phyloP scores from a whole-genome alignment of 768 basidiomycete genomes.

The Termitomyces sp. region DNA sequence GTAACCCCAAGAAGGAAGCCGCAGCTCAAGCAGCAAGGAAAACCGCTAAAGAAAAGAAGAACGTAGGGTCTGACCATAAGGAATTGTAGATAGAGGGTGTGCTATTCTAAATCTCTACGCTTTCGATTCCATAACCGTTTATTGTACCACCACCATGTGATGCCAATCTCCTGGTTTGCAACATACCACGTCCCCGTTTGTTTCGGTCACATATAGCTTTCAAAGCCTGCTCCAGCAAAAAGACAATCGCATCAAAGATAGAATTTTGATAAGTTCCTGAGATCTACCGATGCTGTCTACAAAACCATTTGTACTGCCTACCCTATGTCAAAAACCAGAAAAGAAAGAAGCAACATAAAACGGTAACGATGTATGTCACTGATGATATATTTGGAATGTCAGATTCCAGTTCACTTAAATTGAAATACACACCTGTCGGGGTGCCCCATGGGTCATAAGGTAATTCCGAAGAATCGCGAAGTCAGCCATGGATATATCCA shows the following conservation, averaged over 20 bases:
- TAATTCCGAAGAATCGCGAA: constrained; percentile 82
- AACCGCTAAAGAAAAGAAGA: constrained; percentile 19
- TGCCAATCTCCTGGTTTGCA: too few relatives aligned
- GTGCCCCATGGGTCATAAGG: constrained; percentile 61
- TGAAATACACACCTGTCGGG: constrained; percentile 31
- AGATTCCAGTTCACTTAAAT: not conserved
- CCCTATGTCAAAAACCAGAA: not conserved
- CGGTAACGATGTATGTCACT: not conserved
- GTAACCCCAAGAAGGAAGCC: constrained; percentile 57
- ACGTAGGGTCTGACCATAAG: constrained; percentile 24
- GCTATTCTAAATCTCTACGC: not conserved
- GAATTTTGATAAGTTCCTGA: not conserved
- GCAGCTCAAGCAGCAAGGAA: constrained; percentile 27
- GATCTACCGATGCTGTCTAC: not conserved
- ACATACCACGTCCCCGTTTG: not conserved
- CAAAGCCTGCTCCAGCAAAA: not conserved
- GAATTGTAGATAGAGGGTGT: constrained; percentile 27
- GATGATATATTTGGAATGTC: not conserved
- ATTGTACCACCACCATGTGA: not conserved
- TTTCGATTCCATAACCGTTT: not conserved
- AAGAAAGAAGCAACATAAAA: not conserved
- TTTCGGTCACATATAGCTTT: not conserved
- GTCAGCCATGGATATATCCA: constrained; percentile 78
- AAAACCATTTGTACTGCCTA: not conserved
- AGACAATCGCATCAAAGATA: not conserved